These are phyloP conservation scores for Umbellularia californica DNA, from an alignment of 164 flowering plant genomes.

Conservation along the genomic window DNA sequence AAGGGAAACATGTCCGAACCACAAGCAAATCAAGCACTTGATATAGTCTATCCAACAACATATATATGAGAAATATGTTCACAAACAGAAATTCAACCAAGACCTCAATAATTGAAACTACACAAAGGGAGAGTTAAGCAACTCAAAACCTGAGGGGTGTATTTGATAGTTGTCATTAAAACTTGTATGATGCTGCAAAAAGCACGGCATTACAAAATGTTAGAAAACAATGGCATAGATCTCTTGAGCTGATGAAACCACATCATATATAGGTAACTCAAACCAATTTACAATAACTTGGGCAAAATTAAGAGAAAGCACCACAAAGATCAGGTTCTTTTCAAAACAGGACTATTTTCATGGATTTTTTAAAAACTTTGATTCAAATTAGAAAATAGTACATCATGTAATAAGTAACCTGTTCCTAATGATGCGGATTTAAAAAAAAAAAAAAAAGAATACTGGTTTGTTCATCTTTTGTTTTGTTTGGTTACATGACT, in stretches of 20 bases:
- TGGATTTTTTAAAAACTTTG: not conserved
- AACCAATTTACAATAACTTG: not conserved
- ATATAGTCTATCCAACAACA: not conserved
- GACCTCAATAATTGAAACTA: not conserved
- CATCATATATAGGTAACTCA: not conserved
- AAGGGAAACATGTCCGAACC: not conserved
- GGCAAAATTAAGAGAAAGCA: not conserved
- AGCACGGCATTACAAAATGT: not conserved
- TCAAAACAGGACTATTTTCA: not conserved
- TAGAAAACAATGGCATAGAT: not conserved
- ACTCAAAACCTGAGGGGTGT: conserved; percentile 78
- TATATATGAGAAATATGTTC: not conserved
- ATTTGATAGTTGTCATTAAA: conserved; percentile 77
- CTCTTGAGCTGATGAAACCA: not conserved
- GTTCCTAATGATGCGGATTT: not conserved
- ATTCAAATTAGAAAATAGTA: not conserved
- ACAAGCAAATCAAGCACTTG: not conserved
- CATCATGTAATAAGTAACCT: not conserved
- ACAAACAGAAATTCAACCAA: not conserved
- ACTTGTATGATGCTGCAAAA: conserved; percentile 80
- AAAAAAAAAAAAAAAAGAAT: not conserved
- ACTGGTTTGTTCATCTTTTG: no score
- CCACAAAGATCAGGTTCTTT: not conserved
- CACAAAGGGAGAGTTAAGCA: conserved; percentile 4
- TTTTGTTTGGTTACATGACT: no score